Base-by-base conservation (phyloP, 192 early-diverging fungal species). In the Pilaira anomala region DNA sequence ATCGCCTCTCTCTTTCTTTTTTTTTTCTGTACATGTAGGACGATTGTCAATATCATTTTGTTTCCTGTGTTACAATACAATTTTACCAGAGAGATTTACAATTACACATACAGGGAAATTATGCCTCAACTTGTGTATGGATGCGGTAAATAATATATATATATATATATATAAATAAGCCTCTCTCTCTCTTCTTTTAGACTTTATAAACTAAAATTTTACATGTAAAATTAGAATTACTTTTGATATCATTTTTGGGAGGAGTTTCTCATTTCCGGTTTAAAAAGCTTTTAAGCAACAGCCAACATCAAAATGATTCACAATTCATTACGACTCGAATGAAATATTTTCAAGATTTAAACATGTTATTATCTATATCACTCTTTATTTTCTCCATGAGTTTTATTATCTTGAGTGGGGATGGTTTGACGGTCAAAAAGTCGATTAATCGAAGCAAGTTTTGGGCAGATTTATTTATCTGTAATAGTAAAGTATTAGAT, bases 21-120 rank as follows among this genome's bases (percentile, higher is more conserved):
- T 36, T 36, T 0, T 4, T 36, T 36, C 7, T 36, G 7, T 9
- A 36, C 11, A 36, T 25, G 7, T 50, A 72, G 69, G 69, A 65
- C 63, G 12, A 19, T 44, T 11, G 30, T 72, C 13, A 68, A 62
- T 53, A 64, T 73, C 6, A 14, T 64, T 11, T 19, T 73, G 24
- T 78, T 78, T 53, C 77, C 77, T 18, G 50, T 68, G 3, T 28
- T 78, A n/a, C 74, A 73, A 66, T 76, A 59, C 44, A 71, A 71
- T 44, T 71, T 65, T 48, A 53, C 69, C 22, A 44, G 69, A 22
- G 44, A 60, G 3, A 58, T 71, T 24, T 71, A 71, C 19, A 39
- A 52, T 48, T 21, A 25, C 12, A 65, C 69, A 7, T 71, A 48
- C 21, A 59, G 66, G 55, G 69, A 71, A 66, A 41, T 65, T n/a